Evolutionary conservation across 148 eudicot genomes (phyloP).

Genomic region (Dysphania ambrosioides): DNA sequence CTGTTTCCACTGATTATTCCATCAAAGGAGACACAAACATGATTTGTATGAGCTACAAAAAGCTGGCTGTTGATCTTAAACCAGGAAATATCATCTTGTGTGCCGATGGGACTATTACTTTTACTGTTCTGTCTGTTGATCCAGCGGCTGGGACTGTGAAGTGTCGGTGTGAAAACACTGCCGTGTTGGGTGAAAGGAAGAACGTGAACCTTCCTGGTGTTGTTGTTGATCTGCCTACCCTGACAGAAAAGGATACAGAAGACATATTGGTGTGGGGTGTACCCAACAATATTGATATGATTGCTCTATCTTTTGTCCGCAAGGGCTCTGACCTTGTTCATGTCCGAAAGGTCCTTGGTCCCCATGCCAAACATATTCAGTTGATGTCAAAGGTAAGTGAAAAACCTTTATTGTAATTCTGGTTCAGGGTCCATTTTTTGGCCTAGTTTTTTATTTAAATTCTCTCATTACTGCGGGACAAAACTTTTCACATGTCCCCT

Average conservation of each 20-base stretch:
- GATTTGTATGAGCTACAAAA: slow-evolving; percentile 66
- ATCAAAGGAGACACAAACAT: slow-evolving; percentile 49
- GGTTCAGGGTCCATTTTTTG: not conserved
- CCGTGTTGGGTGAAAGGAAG: slow-evolving; percentile 58
- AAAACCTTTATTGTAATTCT: not conserved
- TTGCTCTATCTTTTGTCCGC: slow-evolving; percentile 71
- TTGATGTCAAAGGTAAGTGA: slow-evolving; percentile 61
- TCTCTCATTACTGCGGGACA: not conserved
- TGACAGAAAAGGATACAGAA: slow-evolving; percentile 70
- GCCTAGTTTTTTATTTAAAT: not conserved
- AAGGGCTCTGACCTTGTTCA: slow-evolving; percentile 72
- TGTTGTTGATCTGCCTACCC: slow-evolving; percentile 68
- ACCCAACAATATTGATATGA: slow-evolving; percentile 69
- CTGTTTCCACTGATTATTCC: slow-evolving; percentile 47
- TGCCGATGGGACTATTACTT: slow-evolving; percentile 67
- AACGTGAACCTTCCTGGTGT: slow-evolving; percentile 75
- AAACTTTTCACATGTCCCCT: no score
- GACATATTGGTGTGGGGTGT: slow-evolving; percentile 69
- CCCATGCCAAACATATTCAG: slow-evolving; percentile 50
- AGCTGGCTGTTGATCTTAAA: slow-evolving; percentile 56
- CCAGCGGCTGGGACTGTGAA: slow-evolving; percentile 53
- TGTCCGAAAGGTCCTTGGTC: slow-evolving; percentile 62
- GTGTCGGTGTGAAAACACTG: slow-evolving; percentile 65
- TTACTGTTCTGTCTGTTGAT: slow-evolving; percentile 61
- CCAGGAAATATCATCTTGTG: slow-evolving; percentile 62